Percentiles rank a stretch among this genome's conserved stretches.
These are phyloP conservation scores for Monilinia fructigena DNA, from an alignment of 2,329 filamentous ascomycete genomes.

Conservation along the genomic window DNA sequence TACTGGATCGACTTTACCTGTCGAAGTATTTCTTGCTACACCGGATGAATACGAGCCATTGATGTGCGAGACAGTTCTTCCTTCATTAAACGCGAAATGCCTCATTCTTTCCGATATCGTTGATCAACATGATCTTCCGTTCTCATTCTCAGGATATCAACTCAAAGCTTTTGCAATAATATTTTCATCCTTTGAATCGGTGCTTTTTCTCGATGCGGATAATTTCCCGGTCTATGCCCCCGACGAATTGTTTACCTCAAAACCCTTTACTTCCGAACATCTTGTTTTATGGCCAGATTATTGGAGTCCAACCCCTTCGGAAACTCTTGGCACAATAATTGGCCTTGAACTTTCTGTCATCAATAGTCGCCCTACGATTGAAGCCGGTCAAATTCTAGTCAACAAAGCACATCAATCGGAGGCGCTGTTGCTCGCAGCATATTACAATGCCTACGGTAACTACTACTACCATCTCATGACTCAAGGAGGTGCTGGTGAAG, in stretches of 20 bases:
- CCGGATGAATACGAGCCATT: constrained; percentile 42
- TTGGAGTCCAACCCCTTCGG: constrained; percentile 45
- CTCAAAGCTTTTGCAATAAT: constrained; percentile 48
- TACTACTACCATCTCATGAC: constrained; percentile 28
- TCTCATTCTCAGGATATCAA: constrained; percentile 39
- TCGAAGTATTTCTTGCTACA: constrained; percentile 45
- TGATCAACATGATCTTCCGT: constrained; percentile 18
- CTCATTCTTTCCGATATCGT: constrained; percentile 36
- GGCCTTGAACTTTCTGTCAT: constrained; percentile 1
- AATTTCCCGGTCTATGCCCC: constrained; percentile 46
- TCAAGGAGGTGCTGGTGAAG: constrained; percentile 49
- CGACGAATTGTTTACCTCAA: constrained; percentile 43
- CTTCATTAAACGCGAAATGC: constrained; percentile 44
- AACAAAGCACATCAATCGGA: constrained; percentile 45
- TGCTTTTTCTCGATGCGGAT: constrained; percentile 52
- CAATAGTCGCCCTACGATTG: constrained; percentile 39
- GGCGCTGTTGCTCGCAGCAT: constrained; percentile 47
- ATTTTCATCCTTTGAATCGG: constrained; percentile 50
- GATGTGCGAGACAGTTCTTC: constrained; percentile 43
- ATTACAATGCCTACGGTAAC: constrained; percentile 49
- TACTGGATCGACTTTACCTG: constrained; percentile 41
- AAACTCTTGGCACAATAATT: constrained; percentile 23
- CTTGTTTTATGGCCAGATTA: constrained; percentile 51
- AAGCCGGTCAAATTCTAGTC: constrained; percentile 45
- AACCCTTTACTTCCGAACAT: constrained; percentile 45